phyloP scores from a whole-genome alignment of 345 rosid genomes.

The Salix koriyanagi region DNA sequence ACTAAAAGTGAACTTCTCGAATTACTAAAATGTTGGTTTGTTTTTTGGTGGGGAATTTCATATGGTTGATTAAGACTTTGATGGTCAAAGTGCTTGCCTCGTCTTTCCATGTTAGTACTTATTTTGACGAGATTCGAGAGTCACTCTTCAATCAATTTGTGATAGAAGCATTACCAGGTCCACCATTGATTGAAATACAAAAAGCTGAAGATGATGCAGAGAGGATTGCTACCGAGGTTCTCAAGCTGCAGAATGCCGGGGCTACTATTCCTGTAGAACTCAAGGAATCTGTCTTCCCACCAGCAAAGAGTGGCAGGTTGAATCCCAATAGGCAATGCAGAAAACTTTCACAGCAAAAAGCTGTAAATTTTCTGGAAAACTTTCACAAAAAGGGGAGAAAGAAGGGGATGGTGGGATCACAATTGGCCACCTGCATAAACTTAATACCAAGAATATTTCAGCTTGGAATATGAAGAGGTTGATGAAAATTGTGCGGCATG shows the following conservation, averaged over 20 bases:
- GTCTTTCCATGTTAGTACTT: conserved; percentile 84
- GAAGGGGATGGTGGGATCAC: conserved; percentile 38
- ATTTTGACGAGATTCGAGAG: conserved; percentile 86
- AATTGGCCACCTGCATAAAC: conserved; percentile 61
- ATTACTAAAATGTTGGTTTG: conserved; percentile 63
- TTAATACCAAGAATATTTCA: conserved; percentile 69
- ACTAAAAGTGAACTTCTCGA: conserved; percentile 29
- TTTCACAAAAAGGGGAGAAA: conserved; percentile 29
- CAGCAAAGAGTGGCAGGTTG: conserved; percentile 32
- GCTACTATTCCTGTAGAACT: conserved; percentile 58
- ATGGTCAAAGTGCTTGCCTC: conserved; percentile 81
- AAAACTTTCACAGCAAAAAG: conserved; percentile 37
- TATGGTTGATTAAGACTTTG: conserved; percentile 82
- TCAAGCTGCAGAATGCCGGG: conserved; percentile 55
- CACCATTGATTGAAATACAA: conserved; percentile 58
- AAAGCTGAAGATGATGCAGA: conserved; percentile 46
- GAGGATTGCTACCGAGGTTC: conserved; percentile 44
- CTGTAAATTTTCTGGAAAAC: conserved; percentile 31
- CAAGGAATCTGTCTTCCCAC: conserved; percentile 40
- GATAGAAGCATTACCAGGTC: conserved; percentile 77
- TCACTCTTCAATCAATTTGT: conserved; percentile 72
- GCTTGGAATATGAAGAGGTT: conserved; percentile 99
- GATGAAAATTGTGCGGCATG: conserved; percentile 75
- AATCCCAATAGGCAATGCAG: conserved; percentile 14
- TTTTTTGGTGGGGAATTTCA: conserved; percentile 52